A percentile compares a stretch with the other conserved stretches of the same genome.
phyloP scores from a whole-genome alignment of 306 rosid genomes.

The Crotalaria pallida region DNA sequence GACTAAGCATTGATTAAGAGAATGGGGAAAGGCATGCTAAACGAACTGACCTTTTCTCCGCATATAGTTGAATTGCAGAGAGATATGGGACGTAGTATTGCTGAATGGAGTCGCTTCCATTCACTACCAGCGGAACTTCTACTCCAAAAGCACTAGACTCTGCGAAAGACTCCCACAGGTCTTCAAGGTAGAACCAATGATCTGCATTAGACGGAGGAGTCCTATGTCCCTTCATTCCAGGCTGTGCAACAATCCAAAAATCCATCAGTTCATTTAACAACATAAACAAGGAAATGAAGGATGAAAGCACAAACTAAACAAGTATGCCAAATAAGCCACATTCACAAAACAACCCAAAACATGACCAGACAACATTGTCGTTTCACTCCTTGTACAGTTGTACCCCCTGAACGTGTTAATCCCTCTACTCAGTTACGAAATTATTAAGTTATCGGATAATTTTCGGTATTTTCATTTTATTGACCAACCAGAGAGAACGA shows the following conservation, averaged over 20 bases:
- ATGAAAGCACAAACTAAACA: neutral
- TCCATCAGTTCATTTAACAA: conserved; percentile 11
- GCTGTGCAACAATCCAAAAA: conserved; percentile 21
- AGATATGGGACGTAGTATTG: conserved; percentile 54
- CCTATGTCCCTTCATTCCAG: conserved; percentile 22
- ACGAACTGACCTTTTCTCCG: conserved; percentile 29
- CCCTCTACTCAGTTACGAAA: too few relatives aligned
- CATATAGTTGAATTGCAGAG: conserved; percentile 51
- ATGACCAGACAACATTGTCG: neutral
- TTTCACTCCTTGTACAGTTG: too few relatives aligned
- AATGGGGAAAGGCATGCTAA: neutral
- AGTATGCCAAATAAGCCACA: neutral
- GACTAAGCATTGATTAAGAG: neutral
- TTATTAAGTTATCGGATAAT: too few relatives aligned
- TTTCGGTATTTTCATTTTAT: too few relatives aligned
- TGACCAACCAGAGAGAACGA: too few relatives aligned
- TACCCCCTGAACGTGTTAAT: too few relatives aligned
- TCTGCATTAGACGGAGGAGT: conserved; percentile 10
- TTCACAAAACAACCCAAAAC: neutral
- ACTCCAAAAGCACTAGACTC: conserved; percentile 62
- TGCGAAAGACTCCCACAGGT: conserved; percentile 48
- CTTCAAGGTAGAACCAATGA: conserved; percentile 40
- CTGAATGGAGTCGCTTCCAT: conserved; percentile 22
- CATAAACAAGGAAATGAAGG: neutral
- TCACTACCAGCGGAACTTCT: conserved; percentile 43